Evolutionary conservation across 2,329 filamentous ascomycete genomes (phyloP).

Genomic region (Ophiostoma piceae): DNA sequence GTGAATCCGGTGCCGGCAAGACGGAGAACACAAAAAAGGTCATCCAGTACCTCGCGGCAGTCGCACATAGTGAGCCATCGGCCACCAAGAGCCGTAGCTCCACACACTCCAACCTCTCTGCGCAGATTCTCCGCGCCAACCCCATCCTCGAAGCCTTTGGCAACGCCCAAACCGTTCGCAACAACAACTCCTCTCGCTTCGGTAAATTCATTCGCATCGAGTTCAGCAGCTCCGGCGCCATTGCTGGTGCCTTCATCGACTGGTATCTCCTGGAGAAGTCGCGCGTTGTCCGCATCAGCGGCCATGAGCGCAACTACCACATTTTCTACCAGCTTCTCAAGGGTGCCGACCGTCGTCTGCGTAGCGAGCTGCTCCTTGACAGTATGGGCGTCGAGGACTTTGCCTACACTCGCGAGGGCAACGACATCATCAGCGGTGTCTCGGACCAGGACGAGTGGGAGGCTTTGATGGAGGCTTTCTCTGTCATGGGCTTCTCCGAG

Average conservation of each 20-base stretch:
- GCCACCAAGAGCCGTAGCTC: conserved; percentile 49
- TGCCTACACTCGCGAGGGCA: conserved; percentile 83
- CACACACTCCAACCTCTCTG: conserved; percentile 78
- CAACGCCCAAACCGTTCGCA: conserved; percentile 94
- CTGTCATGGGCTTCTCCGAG: conserved; percentile 86
- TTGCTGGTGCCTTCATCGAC: conserved; percentile 93
- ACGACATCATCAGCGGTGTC: conserved; percentile 84
- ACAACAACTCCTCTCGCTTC: conserved; percentile 97
- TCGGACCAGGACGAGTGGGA: conserved; percentile 91
- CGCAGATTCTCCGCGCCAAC: conserved; percentile 93
- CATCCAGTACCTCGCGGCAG: conserved; percentile 94
- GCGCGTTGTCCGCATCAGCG: conserved; percentile 83
- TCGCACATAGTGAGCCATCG: conserved; percentile 76
- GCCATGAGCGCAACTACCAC: conserved; percentile 91
- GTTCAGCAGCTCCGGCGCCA: conserved; percentile 80
- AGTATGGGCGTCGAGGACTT: conserved; percentile 78
- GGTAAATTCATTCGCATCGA: conserved; percentile 99
- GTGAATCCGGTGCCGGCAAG: conserved; percentile 96
- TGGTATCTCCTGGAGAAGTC: conserved; percentile 99
- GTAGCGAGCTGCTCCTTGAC: conserved; percentile 69
- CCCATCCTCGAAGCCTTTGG: conserved; percentile 97
- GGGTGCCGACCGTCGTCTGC: conserved; percentile 69
- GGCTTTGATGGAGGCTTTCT: conserved; percentile 81
- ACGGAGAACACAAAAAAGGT: conserved; percentile 99
- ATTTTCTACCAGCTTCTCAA: conserved; percentile 93